phyloP scores from a whole-genome alignment of 2,329 filamentous ascomycete species.

The Apiospora arundinis region DNA sequence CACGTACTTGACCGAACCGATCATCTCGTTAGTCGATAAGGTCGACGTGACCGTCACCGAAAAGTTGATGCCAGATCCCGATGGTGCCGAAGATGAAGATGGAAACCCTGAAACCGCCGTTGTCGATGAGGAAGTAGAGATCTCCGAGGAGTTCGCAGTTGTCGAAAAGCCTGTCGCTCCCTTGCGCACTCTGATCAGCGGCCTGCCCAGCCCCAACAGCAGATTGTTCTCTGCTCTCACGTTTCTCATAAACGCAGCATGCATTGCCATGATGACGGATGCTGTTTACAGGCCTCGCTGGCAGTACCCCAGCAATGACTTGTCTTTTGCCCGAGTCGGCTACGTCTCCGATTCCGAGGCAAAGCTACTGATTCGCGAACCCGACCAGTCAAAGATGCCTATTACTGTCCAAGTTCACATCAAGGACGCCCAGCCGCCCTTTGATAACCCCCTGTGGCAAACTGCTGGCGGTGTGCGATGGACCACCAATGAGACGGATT shows the following conservation, averaged over 20 bases:
- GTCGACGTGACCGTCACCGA: slow-evolving; percentile 62
- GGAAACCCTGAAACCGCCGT: slow-evolving; percentile 43
- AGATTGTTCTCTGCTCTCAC: slow-evolving; percentile 69
- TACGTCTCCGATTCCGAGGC: slow-evolving; percentile 84
- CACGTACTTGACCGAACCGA: slow-evolving; percentile 61
- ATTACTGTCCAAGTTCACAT: slow-evolving; percentile 72
- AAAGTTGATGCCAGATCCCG: slow-evolving; percentile 44
- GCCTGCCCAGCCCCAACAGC: slow-evolving; percentile 76
- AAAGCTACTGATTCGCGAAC: slow-evolving; percentile 84
- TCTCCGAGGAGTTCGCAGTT: slow-evolving; percentile 68
- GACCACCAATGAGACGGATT: slow-evolving; percentile 82
- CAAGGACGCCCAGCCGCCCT: slow-evolving; percentile 56
- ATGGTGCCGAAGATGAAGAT: slow-evolving; percentile 49
- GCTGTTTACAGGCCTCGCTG: slow-evolving; percentile 76
- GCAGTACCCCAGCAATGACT: slow-evolving; percentile 72
- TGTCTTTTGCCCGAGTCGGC: slow-evolving; percentile 86
- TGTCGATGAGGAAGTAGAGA: slow-evolving; percentile 57
- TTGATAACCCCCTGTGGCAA: slow-evolving; percentile 70
- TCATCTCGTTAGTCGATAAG: slow-evolving; percentile 65
- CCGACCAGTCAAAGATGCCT: slow-evolving; percentile 75
- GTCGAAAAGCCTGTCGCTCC: slow-evolving; percentile 62
- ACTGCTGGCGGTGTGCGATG: slow-evolving; percentile 67
- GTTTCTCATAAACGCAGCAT: slow-evolving; percentile 72
- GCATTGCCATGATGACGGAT: slow-evolving; percentile 76
- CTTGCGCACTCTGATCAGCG: slow-evolving; percentile 73